phyloP scores from a whole-genome alignment of 768 basidiomycete genomes.

The Rhodotorula graminis region DNA sequence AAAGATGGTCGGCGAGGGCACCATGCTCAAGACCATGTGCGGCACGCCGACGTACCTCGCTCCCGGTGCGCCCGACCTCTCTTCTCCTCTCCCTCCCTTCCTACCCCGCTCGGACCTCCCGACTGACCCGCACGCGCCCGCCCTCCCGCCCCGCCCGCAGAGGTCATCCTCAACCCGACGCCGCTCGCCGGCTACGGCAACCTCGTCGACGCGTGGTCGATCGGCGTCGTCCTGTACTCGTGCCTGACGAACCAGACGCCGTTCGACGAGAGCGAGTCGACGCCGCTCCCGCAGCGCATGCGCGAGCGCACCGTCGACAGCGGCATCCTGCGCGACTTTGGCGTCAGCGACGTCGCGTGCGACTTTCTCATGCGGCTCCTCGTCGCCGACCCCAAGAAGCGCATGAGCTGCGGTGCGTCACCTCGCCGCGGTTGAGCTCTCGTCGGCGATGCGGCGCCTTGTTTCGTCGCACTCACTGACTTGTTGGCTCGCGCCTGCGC shows the following conservation, averaged over 20 bases:
- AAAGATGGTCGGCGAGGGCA: slow-evolving; percentile 70
- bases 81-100: no score
- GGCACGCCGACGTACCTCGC: slow-evolving; percentile 93
- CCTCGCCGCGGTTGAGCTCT: not conserved
- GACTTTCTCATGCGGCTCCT: slow-evolving; percentile 68
- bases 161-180: slow-evolving; percentile 67
- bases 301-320: slow-evolving; percentile 61
- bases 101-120: not conserved
- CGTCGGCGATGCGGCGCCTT: no score
- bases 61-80: slow-evolving; percentile 48
- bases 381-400: slow-evolving; percentile 57
- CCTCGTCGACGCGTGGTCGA: slow-evolving; percentile 91
- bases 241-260: slow-evolving; percentile 65
- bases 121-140: no score
- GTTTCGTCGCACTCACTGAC: not conserved
- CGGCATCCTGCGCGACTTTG: slow-evolving; percentile 50
- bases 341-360: slow-evolving; percentile 55
- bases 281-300: slow-evolving; percentile 60
- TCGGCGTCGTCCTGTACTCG: slow-evolving; percentile 88
- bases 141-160: not conserved
- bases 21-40: slow-evolving; percentile 72
- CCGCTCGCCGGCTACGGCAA: slow-evolving; percentile 67
- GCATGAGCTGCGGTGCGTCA: slow-evolving; percentile 62
- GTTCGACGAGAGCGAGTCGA: slow-evolving; percentile 70
- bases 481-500: no score